Conservation (phyloP, 495 filamentous ascomycete genomes). For the Lepidopterella palustris region DNA sequence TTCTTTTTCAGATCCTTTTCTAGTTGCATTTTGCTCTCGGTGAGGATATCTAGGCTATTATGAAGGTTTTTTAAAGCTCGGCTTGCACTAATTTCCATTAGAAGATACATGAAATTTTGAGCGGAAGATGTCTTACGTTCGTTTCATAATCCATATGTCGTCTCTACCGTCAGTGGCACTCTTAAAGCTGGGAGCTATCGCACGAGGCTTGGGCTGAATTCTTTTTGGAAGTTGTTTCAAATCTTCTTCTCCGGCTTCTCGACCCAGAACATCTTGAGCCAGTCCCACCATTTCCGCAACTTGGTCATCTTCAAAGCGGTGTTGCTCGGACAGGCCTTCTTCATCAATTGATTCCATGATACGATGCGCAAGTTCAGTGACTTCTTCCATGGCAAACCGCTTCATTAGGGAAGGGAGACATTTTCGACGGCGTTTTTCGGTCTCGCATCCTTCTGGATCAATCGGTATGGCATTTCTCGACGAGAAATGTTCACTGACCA, state of each 20-base stretch:
- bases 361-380: constrained; percentile 56
- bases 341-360: constrained; percentile 85
- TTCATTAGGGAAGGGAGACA: constrained; percentile 48
- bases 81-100: constrained; percentile 47
- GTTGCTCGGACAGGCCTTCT: constrained; percentile 75
- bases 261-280: constrained; percentile 58
- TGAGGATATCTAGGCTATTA: constrained; percentile 50
- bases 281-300: constrained; percentile 58
- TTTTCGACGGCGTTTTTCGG: constrained; percentile 29
- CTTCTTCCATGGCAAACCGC: constrained; percentile 63
- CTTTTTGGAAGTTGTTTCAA: constrained; percentile 25
- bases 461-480: constrained; percentile 16
- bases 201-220: constrained; percentile 19
- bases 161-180: constrained; percentile 36
- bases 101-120: neutral
- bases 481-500: constrained; percentile 37
- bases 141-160: constrained; percentile 84
- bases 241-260: constrained; percentile 50
- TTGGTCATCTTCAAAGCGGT: constrained; percentile 65
- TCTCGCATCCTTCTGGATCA: constrained; percentile 1
- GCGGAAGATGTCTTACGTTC: constrained; percentile 10
- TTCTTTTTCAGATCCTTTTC: constrained; percentile 52
- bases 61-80: constrained; percentile 59
- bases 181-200: constrained; percentile 14
- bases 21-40: constrained; percentile 52